Conservation (phyloP, 345 rosid genomes). For the Rhizophora mangle region DNA sequence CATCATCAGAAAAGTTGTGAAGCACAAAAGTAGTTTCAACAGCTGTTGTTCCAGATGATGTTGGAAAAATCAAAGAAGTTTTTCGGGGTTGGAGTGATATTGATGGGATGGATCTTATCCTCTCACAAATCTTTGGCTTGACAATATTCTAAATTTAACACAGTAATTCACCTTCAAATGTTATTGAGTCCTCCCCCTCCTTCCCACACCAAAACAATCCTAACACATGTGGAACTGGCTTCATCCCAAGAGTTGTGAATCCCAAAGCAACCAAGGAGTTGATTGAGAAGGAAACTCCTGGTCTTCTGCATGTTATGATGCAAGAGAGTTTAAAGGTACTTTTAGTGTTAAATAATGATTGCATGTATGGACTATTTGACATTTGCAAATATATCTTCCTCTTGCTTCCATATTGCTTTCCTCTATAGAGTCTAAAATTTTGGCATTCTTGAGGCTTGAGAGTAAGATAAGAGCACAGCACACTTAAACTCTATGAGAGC, state of each 20-base stretch:
- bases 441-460: no score
- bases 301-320: constrained; percentile 86
- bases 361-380: neutral
- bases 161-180: neutral
- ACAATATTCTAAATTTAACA: neutral
- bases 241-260: constrained; percentile 90
- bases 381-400: neutral
- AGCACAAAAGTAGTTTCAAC: constrained; percentile 74
- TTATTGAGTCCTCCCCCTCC: neutral
- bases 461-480: no score
- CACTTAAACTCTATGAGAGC: no score
- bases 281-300: constrained; percentile 88
- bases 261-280: constrained; percentile 91
- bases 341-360: neutral
- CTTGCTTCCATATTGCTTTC: neutral
- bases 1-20: constrained; percentile 78
- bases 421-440: no score
- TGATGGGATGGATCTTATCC: constrained; percentile 75
- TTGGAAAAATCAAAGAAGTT: constrained; percentile 58
- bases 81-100: constrained; percentile 73
- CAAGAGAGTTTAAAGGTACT: constrained; percentile 91
- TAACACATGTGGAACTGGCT: constrained; percentile 85
- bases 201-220: constrained; percentile 8
- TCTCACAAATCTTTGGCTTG: constrained; percentile 17
- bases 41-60: constrained; percentile 86